Conservation (phyloP, 1,284 basidiomycete genomes). For the Trametes hirsuta region DNA sequence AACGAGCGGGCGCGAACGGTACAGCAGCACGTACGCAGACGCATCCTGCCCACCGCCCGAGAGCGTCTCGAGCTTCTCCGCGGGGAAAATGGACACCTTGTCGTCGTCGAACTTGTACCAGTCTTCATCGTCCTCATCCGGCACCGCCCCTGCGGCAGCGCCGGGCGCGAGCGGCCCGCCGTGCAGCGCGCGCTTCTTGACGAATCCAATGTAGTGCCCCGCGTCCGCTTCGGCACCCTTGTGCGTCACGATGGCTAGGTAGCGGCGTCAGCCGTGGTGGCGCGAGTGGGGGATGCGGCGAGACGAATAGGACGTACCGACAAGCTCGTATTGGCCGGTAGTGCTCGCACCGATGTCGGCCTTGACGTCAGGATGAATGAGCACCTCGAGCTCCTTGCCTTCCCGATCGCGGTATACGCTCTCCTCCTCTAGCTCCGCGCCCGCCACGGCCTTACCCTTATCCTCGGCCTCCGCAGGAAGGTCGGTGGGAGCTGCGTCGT, state of each 20-base stretch:
- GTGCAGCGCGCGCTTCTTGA: constrained; percentile 74
- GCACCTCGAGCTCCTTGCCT: constrained; percentile 60
- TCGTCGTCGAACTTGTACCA: constrained; percentile 95
- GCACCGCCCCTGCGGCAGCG: constrained; percentile 16
- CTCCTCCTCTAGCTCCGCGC: constrained; percentile 62
- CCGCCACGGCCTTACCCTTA: constrained; percentile 28
- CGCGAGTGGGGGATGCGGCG: not conserved
- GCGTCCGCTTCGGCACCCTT: constrained; percentile 95
- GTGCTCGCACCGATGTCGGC: constrained; percentile 73
- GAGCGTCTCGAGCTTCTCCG: constrained; percentile 80
- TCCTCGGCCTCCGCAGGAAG: constrained; percentile 19
- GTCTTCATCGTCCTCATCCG: constrained; percentile 66
- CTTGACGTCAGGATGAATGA: constrained; percentile 68
- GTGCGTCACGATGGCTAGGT: constrained; percentile 89
- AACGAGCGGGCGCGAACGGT: constrained; percentile 55
- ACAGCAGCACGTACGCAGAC: constrained; percentile 86
- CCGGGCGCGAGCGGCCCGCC: constrained; percentile 14
- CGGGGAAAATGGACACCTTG: constrained; percentile 82
- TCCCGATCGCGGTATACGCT: constrained; percentile 62
- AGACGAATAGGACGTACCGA: constrained; percentile 54
- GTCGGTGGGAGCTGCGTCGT: not conserved
- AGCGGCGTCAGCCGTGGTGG: not conserved
- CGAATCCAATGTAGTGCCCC: constrained; percentile 93
- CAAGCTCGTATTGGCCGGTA: constrained; percentile 84
- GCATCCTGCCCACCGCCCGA: constrained; percentile 90